Percentiles rank a stretch among this genome's conserved stretches.
phyloP scores from a whole-genome alignment of 75 land plant species.

The Adiantum capillusveneris region DNA sequence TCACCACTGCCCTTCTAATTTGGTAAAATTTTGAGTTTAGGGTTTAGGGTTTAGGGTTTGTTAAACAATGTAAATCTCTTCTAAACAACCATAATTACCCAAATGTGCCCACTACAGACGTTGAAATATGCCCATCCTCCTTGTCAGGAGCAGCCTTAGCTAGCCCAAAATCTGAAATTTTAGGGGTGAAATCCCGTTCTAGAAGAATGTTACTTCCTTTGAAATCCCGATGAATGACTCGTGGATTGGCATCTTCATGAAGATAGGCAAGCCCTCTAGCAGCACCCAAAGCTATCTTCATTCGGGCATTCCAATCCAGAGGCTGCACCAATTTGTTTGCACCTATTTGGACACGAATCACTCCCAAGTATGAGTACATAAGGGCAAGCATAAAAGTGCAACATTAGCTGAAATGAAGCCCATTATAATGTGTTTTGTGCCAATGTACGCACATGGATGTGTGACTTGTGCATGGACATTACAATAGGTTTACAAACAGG shows the following conservation, averaged over 20 bases:
- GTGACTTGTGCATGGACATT: no score
- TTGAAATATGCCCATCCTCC: conserved; percentile 64
- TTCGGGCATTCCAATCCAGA: conserved; percentile 77
- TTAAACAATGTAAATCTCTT: neutral
- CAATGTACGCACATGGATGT: no score
- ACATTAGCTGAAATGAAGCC: no score
- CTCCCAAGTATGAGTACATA: no score
- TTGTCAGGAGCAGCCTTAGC: conserved; percentile 80
- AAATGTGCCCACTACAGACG: conserved; percentile 92
- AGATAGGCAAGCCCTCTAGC: conserved; percentile 88
- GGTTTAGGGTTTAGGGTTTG: no score
- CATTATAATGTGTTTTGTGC: no score
- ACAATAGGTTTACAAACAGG: no score
- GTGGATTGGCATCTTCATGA: conserved; percentile 88
- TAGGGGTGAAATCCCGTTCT: conserved; percentile 84
- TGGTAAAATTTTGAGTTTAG: no score
- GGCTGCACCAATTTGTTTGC: conserved; percentile 28
- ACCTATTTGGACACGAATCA: no score
- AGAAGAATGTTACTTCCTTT: conserved; percentile 88
- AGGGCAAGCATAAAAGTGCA: no score
- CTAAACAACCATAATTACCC: conserved; percentile 33
- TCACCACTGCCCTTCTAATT: no score
- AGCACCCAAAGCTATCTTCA: conserved; percentile 90
- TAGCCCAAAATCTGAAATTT: conserved; percentile 91
- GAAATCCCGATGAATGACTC: conserved; percentile 92